Evolutionary conservation across 306 rosid species (phyloP).

Genomic region (Ochetophila trinervis): DNA sequence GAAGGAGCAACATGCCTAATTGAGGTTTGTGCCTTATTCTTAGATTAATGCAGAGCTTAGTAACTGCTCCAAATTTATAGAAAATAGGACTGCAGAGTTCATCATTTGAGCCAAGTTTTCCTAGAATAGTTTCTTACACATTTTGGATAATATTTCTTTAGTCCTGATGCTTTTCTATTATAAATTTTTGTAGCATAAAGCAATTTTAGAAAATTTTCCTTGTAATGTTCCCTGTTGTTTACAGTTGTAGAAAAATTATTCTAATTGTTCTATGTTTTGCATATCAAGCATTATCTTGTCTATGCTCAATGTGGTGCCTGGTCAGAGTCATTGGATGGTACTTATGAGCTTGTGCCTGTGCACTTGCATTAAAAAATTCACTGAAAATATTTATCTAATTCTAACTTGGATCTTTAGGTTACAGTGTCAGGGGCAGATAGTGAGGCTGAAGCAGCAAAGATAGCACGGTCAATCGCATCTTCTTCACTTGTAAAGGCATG

Average conservation of each 20-base stretch:
- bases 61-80: background rate
- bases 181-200: background rate
- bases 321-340: too few species aligned
- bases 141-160: background rate
- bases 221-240: too few species aligned
- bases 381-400: slow-evolving; percentile 12
- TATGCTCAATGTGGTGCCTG: too few species aligned
- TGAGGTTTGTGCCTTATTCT: slow-evolving; percentile 58
- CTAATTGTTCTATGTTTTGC: too few species aligned
- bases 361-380: background rate
- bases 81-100: background rate
- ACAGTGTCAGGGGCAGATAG: slow-evolving; percentile 63
- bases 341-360: background rate
- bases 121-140: too few species aligned
- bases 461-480: slow-evolving; percentile 88
- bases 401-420: slow-evolving; percentile 48
- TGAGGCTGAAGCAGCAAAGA: slow-evolving; percentile 84
- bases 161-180: background rate
- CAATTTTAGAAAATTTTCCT: too few species aligned
- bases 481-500: slow-evolving; percentile 85
- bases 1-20: slow-evolving; percentile 97
- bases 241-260: too few species aligned
- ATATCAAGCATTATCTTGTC: too few species aligned
- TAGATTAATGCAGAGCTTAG: slow-evolving; percentile 3
- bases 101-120: background rate